phyloP scores from a whole-genome alignment of 257 asterid genomes.

The Marsdenia floribunda region DNA sequence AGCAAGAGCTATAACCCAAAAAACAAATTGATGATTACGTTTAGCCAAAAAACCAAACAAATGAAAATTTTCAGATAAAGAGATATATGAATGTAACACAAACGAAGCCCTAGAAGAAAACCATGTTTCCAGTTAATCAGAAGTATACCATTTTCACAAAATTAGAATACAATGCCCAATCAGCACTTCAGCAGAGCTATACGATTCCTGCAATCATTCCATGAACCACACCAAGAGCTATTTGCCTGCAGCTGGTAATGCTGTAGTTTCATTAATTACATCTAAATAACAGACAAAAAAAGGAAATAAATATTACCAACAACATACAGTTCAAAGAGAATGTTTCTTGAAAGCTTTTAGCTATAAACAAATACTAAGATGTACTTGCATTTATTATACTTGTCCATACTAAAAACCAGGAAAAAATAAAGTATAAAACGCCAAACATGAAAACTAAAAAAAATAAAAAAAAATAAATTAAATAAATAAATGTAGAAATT shows the following conservation, averaged over 20 bases:
- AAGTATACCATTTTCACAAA: slow-evolving; percentile 9
- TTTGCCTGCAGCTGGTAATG: neutral
- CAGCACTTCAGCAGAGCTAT: neutral
- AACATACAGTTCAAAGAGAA: neutral
- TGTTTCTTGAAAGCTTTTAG: neutral
- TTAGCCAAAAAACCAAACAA: neutral
- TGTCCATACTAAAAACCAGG: neutral
- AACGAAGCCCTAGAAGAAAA: neutral
- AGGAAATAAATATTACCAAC: neutral
- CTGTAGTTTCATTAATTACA: neutral
- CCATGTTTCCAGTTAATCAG: neutral
- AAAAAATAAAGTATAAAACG: neutral
- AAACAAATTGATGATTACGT: neutral
- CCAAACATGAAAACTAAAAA: neutral
- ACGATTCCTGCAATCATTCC: neutral
- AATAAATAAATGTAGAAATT: neutral
- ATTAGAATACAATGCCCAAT: neutral
- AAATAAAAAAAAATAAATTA: too few relatives aligned
- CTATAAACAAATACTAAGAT: neutral
- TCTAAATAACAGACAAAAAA: neutral
- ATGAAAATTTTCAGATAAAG: neutral
- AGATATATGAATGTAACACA: neutral
- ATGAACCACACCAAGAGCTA: neutral
- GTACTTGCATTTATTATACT: neutral
- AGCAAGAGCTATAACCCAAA: neutral